A percentile compares a stretch with the other conserved stretches of the same genome.
Evolutionary conservation across 1,139 yeast genomes (phyloP).

Genomic region (Geotrichum restrictum): DNA sequence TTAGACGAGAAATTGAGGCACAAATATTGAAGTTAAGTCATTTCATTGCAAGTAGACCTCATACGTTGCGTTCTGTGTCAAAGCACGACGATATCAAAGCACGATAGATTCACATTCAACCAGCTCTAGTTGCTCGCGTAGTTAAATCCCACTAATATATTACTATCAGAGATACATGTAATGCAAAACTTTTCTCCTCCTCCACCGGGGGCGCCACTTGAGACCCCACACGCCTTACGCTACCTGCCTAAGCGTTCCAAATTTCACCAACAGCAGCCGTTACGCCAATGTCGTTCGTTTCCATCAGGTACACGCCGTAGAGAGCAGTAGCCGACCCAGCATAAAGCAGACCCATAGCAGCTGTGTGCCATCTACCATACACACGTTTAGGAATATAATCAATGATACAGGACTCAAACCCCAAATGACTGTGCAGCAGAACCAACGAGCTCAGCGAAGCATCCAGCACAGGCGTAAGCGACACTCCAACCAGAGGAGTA

Average conservation of each 20-base stretch:
- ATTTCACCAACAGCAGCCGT: constrained; percentile 41
- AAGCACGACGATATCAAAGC: no score
- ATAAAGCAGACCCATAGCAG: constrained; percentile 61
- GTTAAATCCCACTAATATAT: no score
- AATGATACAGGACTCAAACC: constrained; percentile 78
- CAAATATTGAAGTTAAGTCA: no score
- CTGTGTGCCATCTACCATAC: constrained; percentile 65
- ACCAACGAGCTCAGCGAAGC: constrained; percentile 60
- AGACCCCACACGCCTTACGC: no score
- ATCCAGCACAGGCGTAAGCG: constrained; percentile 64
- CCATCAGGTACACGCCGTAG: constrained; percentile 79
- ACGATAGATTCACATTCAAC: no score
- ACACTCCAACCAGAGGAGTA: constrained; percentile 66
- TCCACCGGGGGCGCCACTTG: no score
- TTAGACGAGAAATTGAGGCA: no score
- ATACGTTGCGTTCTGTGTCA: no score
- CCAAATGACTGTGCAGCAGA: constrained; percentile 72
- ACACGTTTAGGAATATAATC: constrained; percentile 87
- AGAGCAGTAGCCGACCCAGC: constrained; percentile 68
- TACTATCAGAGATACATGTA: no score
- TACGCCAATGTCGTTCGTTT: constrained; percentile 58
- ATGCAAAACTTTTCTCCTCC: no score
- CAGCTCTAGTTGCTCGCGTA: no score
- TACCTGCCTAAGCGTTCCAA: constrained; percentile 45
- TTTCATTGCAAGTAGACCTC: no score